A percentile compares a stretch with the other conserved stretches of the same genome.
phyloP scores from a whole-genome alignment of 164 flowering plant genomes.

The Vitis vinifera region ASM3070453v1 NC_081822.1:829501-830000 shows the following conservation, averaged over 20 bases:
- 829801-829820: no score
- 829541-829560: no score
- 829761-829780: constrained; percentile 37
- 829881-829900: no score
- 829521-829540: not conserved
- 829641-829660: constrained; percentile 33
- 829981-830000: no score
- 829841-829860: no score
- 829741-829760: constrained; percentile 19
- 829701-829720: constrained; percentile 18
- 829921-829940: no score
- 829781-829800: not conserved
- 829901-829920: no score
- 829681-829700: constrained; percentile 45
- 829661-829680: constrained; percentile 34
- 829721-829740: constrained; percentile 19
- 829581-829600: not conserved
- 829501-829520: constrained; percentile 24
- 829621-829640: constrained; percentile 41
- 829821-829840: not conserved
- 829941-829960: no score
- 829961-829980: no score
- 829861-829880: no score
- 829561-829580: no score
- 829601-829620: constrained; percentile 3